phyloP scores from a whole-genome alignment of 2,329 filamentous ascomycete species.

The Emmonsiellopsis sp. region DNA sequence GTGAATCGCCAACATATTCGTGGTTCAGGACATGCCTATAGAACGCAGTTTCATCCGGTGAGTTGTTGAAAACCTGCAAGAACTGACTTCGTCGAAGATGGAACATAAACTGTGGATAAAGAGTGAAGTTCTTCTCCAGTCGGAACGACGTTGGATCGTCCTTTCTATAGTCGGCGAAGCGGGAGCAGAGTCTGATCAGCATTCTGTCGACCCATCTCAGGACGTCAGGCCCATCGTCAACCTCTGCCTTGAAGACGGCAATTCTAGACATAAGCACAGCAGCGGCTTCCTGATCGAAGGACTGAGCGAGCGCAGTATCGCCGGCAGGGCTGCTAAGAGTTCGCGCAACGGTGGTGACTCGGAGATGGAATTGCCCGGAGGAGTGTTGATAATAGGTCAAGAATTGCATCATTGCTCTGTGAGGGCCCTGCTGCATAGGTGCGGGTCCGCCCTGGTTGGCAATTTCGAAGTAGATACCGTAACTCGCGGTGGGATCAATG shows the following conservation, averaged over 20 bases:
- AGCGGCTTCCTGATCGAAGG: slow-evolving; percentile 95
- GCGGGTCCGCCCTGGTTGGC: slow-evolving; percentile 82
- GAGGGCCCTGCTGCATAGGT: slow-evolving; percentile 73
- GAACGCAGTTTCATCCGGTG: slow-evolving; percentile 97
- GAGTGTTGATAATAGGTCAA: slow-evolving; percentile 98
- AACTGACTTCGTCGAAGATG: slow-evolving; percentile 95
- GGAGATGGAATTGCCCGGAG: slow-evolving; percentile 88
- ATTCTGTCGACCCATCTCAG: slow-evolving; percentile 97
- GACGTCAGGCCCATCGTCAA: slow-evolving; percentile 97
- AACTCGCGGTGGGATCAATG: slow-evolving; percentile 87
- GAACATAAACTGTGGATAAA: slow-evolving; percentile 99
- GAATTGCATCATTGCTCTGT: slow-evolving; percentile 96
- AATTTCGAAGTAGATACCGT: slow-evolving; percentile 96
- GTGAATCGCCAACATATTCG: slow-evolving; percentile 90
- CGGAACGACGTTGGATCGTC: slow-evolving; percentile 96
- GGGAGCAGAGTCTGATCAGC: slow-evolving; percentile 91
- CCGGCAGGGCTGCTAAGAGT: slow-evolving; percentile 88
- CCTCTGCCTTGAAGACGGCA: slow-evolving; percentile 96
- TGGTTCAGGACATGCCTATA: slow-evolving; percentile 95
- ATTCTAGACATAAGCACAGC: slow-evolving; percentile 99
- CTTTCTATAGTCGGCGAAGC: slow-evolving; percentile 96
- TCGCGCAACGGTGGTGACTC: slow-evolving; percentile 86
- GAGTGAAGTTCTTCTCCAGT: slow-evolving; percentile 95
- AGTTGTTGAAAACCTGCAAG: slow-evolving; percentile 98
- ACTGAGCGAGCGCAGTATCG: slow-evolving; percentile 89